Percentiles rank a stretch among this genome's conserved stretches.
These are phyloP conservation scores for Fusarium sambucinum DNA, from an alignment of 2,329 filamentous ascomycete species.

Conservation along the genomic window DNA sequence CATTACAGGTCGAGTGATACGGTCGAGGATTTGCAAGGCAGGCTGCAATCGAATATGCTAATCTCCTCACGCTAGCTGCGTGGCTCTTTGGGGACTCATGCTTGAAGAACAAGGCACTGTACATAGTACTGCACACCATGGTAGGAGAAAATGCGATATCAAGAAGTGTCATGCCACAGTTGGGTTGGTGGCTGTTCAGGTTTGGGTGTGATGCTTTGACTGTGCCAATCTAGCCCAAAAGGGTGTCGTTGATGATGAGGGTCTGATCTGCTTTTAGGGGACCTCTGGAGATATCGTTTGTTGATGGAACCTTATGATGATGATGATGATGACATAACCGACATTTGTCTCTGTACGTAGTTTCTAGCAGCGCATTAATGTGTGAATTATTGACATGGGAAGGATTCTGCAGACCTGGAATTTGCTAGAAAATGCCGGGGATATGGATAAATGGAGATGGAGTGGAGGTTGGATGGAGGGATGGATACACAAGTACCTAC, in stretches of 20 bases:
- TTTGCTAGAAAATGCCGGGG: constrained; percentile 20
- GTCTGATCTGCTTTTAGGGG: constrained; percentile 10
- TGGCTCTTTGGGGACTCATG: constrained; percentile 3
- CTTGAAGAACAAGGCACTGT: not conserved
- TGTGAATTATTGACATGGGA: constrained; percentile 24
- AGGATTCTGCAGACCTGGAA: constrained; percentile 14
- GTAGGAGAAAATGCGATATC: not conserved
- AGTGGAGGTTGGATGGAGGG: constrained; percentile 3
- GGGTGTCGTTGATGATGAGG: constrained; percentile 20
- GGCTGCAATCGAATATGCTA: not conserved
- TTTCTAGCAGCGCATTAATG: constrained; percentile 5
- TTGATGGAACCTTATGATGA: constrained; percentile 24
- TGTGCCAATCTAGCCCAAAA: constrained; percentile 10
- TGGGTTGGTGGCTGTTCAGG: not conserved
- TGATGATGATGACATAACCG: constrained; percentile 21
- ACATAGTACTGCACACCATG: not conserved
- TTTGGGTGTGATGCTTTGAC: constrained; percentile 29
- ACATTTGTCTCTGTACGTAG: not conserved
- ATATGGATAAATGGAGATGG: constrained; percentile 18
- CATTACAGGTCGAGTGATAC: constrained; percentile 4
- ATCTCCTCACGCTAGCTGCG: constrained; percentile 22
- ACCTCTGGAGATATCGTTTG: constrained; percentile 10
- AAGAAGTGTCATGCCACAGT: not conserved
- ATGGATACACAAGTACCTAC: not conserved
- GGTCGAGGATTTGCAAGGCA: constrained; percentile 2